phyloP scores from a whole-genome alignment of 768 basidiomycete genomes.

The Agaricus sinodeliciosus region DNA sequence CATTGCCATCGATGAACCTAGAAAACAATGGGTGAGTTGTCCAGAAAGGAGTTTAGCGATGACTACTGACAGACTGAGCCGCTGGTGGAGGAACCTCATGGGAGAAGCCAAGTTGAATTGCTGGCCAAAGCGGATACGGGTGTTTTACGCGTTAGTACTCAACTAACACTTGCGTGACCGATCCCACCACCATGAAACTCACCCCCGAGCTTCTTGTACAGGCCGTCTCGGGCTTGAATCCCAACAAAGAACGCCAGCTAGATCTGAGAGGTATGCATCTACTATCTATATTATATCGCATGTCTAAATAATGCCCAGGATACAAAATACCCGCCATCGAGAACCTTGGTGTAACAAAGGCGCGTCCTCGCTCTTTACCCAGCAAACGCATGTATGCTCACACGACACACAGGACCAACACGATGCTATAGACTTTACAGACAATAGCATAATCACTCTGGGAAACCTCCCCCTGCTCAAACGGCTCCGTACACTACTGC shows the following conservation, averaged over 20 bases:
- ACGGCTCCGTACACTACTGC: constrained; percentile 75
- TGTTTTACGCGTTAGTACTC: constrained; percentile 31
- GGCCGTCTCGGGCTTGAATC: constrained; percentile 70
- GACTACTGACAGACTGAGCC: constrained; percentile 55
- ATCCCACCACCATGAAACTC: constrained; percentile 67
- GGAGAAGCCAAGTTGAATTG: constrained; percentile 17
- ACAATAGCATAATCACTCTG: constrained; percentile 77
- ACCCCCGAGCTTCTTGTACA: constrained; percentile 90
- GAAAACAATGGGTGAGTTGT: constrained; percentile 13
- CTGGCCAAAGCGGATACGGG: constrained; percentile 20
- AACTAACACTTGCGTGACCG: constrained; percentile 9
- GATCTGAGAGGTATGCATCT: constrained; percentile 72
- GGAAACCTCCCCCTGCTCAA: constrained; percentile 85
- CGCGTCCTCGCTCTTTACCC: constrained; percentile 27
- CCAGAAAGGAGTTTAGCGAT: neutral
- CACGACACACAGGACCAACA: constrained; percentile 66
- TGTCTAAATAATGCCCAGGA: constrained; percentile 35
- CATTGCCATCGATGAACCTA: constrained; percentile 65
- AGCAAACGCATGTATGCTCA: constrained; percentile 12
- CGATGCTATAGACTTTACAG: constrained; percentile 90
- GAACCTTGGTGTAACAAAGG: constrained; percentile 92
- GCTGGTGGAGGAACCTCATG: constrained; percentile 70
- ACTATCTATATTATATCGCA: constrained; percentile 11
- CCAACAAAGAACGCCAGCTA: constrained; percentile 84
- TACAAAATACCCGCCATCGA: constrained; percentile 94